These are phyloP conservation scores for Botrytis medusae DNA, from an alignment of 2,329 filamentous ascomycete genomes.

Conservation along the genomic window DNA sequence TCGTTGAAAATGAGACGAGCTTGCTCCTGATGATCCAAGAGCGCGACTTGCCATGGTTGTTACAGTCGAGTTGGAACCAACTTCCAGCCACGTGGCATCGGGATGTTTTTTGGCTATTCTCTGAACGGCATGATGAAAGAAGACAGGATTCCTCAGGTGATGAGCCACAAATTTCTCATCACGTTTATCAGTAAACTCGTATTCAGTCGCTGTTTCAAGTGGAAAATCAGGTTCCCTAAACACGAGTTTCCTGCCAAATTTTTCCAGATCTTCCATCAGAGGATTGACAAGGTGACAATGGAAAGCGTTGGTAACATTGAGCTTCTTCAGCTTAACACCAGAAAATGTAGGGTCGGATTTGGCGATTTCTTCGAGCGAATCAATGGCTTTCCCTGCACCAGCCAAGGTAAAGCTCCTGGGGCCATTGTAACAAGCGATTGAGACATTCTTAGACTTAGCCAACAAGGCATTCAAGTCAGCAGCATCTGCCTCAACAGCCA, in stretches of 20 bases:
- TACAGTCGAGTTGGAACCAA: slow-evolving; percentile 38
- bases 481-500: slow-evolving; percentile 2
- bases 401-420: slow-evolving; percentile 38
- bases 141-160: slow-evolving; percentile 38
- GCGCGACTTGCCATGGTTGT: slow-evolving; percentile 38
- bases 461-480: not conserved
- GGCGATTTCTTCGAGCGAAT: slow-evolving; percentile 25
- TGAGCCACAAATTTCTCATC: slow-evolving; percentile 15
- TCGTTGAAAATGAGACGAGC: slow-evolving; percentile 9
- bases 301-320: slow-evolving; percentile 38
- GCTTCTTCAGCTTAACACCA: slow-evolving; percentile 26
- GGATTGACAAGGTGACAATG: slow-evolving; percentile 37
- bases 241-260: slow-evolving; percentile 29
- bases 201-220: slow-evolving; percentile 10
- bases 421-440: slow-evolving; percentile 41
- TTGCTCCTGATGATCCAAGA: not conserved
- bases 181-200: not conserved
- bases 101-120: slow-evolving; percentile 31
- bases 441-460: not conserved
- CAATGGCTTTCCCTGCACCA: slow-evolving; percentile 36
- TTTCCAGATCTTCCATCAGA: slow-evolving; percentile 27
- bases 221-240: slow-evolving; percentile 31
- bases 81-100: slow-evolving; percentile 40
- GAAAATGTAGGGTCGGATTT: not conserved
- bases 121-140: slow-evolving; percentile 38